These are phyloP conservation scores for Xylaria bambusicola DNA, from an alignment of 495 filamentous ascomycete species.

Conservation along the genomic window DNA sequence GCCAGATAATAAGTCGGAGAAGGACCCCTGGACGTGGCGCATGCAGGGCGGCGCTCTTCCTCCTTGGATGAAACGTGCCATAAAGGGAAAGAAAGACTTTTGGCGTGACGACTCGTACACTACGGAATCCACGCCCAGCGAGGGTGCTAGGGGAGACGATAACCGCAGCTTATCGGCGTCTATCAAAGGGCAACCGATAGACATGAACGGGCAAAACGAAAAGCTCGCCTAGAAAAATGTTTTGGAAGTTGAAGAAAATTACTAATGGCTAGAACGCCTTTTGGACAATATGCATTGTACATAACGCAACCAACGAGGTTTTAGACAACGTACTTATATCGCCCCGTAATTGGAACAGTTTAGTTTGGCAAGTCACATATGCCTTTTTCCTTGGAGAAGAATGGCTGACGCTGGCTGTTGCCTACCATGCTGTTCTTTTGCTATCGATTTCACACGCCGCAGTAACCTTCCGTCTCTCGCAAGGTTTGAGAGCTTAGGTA, in stretches of 20 bases:
- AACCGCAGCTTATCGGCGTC: conserved; percentile 4
- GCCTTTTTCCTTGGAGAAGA: too few species aligned
- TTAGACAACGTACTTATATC: not conserved
- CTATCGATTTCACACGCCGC: not conserved
- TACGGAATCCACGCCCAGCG: conserved; percentile 14
- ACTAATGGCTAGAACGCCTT: not conserved
- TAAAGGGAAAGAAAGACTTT: conserved; percentile 67
- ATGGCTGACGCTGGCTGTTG: not conserved
- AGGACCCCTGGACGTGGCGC: conserved; percentile 72
- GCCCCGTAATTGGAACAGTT: too few species aligned
- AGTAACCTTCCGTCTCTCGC: not conserved
- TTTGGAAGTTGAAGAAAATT: not conserved
- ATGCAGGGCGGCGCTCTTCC: conserved; percentile 69
- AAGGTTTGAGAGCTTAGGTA: not conserved
- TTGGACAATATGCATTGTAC: conserved; percentile 5
- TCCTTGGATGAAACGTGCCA: conserved; percentile 63
- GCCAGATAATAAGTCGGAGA: conserved; percentile 69
- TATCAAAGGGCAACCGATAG: not conserved
- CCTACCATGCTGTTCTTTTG: not conserved
- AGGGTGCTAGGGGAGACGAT: not conserved
- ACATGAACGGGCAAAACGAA: not conserved
- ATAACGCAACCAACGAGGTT: not conserved
- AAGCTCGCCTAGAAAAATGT: not conserved
- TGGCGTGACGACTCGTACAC: conserved; percentile 53
- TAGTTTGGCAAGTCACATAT: not conserved